Percentiles rank a stretch among this genome's conserved stretches.
Evolutionary conservation across 371 early-diverging fungal species (phyloP).

Genomic region (Fennellomyces sp.): DNA sequence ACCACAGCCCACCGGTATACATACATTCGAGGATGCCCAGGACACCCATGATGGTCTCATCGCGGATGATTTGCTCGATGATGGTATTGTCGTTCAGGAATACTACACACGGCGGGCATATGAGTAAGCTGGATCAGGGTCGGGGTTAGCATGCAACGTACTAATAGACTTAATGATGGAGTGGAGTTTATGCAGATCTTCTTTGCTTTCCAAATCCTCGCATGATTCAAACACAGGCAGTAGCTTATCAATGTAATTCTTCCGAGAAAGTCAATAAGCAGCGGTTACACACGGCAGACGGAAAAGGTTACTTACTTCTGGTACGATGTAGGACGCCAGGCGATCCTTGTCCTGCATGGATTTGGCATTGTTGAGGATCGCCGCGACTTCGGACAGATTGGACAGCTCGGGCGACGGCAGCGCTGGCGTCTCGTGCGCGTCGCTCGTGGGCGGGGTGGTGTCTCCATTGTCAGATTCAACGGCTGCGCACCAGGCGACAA

Average conservation of each 20-base stretch:
- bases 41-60: slow-evolving; percentile 68
- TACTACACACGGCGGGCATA: slow-evolving; percentile 26
- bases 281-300: neutral
- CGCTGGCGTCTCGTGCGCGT: slow-evolving; percentile 21
- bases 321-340: slow-evolving; percentile 46
- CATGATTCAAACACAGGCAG: slow-evolving; percentile 72
- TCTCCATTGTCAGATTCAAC: neutral
- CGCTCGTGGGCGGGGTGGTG: slow-evolving; percentile 2
- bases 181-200: slow-evolving; percentile 74
- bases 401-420: slow-evolving; percentile 66
- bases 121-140: too few relatives aligned
- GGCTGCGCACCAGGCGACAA: neutral
- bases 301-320: slow-evolving; percentile 39
- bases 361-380: slow-evolving; percentile 46
- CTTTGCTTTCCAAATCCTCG: slow-evolving; percentile 81
- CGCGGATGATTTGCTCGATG: slow-evolving; percentile 72
- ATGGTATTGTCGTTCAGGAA: slow-evolving; percentile 51
- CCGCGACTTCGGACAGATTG: slow-evolving; percentile 68
- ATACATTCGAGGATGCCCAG: slow-evolving; percentile 88
- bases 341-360: slow-evolving; percentile 53
- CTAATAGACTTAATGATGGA: slow-evolving; percentile 74
- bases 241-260: slow-evolving; percentile 78
- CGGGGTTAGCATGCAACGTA: too few relatives aligned
- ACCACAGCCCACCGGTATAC: slow-evolving; percentile 10
- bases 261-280: neutral